A percentile compares a stretch with the other conserved stretches of the same genome.
These are phyloP conservation scores for Claviceps africana DNA, from an alignment of 2,329 filamentous ascomycete species.

Conservation along the genomic window DNA sequence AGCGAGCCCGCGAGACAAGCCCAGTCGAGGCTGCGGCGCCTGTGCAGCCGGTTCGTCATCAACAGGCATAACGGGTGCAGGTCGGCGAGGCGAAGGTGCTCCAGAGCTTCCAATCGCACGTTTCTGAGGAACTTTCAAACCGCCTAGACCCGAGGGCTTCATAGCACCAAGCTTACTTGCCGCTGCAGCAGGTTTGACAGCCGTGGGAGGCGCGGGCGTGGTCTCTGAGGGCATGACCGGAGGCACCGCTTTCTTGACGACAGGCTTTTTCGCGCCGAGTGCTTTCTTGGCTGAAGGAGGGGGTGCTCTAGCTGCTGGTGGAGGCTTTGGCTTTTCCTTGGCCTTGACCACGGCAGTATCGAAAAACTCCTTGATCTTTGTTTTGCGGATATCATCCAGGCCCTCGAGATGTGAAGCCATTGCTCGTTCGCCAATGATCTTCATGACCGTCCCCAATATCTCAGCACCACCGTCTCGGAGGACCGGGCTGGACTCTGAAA, in stretches of 20 bases:
- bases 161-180: constrained; percentile 42
- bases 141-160: constrained; percentile 37
- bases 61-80: constrained; percentile 33
- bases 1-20: constrained; percentile 65
- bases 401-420: constrained; percentile 90
- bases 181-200: constrained; percentile 33
- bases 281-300: constrained; percentile 33
- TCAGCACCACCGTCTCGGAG: constrained; percentile 84
- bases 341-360: constrained; percentile 42
- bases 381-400: constrained; percentile 88
- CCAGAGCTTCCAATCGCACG: constrained; percentile 35
- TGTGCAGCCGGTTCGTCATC: constrained; percentile 46
- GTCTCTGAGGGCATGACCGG: constrained; percentile 30
- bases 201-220: constrained; percentile 43
- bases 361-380: constrained; percentile 86
- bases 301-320: constrained; percentile 42
- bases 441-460: constrained; percentile 88
- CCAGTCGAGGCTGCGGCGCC: constrained; percentile 48
- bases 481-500: constrained; percentile 77
- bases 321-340: constrained; percentile 65
- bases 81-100: constrained; percentile 39
- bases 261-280: constrained; percentile 27
- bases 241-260: constrained; percentile 31
- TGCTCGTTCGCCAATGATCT: constrained; percentile 90
- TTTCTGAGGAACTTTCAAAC: constrained; percentile 47